Percentiles rank a stretch among this genome's conserved stretches.
Evolutionary conservation across 2,329 filamentous ascomycete species (phyloP).

Genomic region (Neofusicoccum parvum): DNA sequence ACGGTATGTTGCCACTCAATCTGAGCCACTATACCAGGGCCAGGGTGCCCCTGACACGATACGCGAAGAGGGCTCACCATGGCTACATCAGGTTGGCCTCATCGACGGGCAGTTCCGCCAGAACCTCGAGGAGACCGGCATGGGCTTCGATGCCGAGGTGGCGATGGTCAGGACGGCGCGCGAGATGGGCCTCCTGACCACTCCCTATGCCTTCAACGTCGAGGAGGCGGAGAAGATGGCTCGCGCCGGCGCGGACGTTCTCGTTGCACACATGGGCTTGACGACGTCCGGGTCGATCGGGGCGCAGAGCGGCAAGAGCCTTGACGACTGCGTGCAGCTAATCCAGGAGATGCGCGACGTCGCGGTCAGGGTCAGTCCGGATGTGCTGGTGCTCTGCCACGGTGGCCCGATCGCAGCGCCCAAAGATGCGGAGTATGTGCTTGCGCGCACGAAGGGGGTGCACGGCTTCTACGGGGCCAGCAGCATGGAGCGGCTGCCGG

Average conservation of each 20-base stretch:
- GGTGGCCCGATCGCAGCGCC: slow-evolving; percentile 69
- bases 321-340: slow-evolving; percentile 65
- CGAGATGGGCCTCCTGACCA: slow-evolving; percentile 64
- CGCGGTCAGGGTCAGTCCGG: slow-evolving; percentile 56
- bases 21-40: not conserved
- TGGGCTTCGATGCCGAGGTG: slow-evolving; percentile 69
- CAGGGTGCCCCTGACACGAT: slow-evolving; percentile 4
- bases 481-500: slow-evolving; percentile 69
- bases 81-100: slow-evolving; percentile 56
- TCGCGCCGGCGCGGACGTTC: slow-evolving; percentile 64
- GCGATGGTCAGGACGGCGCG: slow-evolving; percentile 65
- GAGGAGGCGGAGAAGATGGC: slow-evolving; percentile 66
- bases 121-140: slow-evolving; percentile 71
- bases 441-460: slow-evolving; percentile 62
- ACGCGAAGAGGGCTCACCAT: slow-evolving; percentile 7
- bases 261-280: slow-evolving; percentile 70
- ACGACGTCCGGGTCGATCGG: slow-evolving; percentile 68
- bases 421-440: slow-evolving; percentile 64
- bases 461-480: slow-evolving; percentile 74
- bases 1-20: slow-evolving; percentile 41
- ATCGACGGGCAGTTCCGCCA: slow-evolving; percentile 69
- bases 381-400: slow-evolving; percentile 70
- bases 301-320: slow-evolving; percentile 60
- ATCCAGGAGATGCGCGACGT: slow-evolving; percentile 67
- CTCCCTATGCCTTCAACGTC: slow-evolving; percentile 69